Evolutionary conservation across 208 protist genomes (phyloP), one percentile per base, ranked within the genome.

Genomic region (Leishmania martiniquensis): DNA sequence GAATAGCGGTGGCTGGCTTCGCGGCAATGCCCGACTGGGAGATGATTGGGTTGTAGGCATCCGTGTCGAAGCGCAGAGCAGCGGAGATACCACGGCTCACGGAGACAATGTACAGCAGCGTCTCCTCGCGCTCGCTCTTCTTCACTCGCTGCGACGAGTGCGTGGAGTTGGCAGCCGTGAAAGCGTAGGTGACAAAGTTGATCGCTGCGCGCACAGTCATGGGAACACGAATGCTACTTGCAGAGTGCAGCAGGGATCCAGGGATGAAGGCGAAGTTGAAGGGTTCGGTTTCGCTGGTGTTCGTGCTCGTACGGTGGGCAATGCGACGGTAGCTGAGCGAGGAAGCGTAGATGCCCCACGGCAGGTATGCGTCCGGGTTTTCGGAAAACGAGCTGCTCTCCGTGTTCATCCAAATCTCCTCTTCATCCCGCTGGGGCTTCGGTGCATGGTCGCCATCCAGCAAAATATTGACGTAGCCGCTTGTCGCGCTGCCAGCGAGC

Each of bases 201-300:
- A 96, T 79, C 32, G 82, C 70, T 37, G 85, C 89, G 2, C 66
- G 72, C 49, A 97, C 68, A 68, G 77, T 59, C 80, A 97, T 89
- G 44, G 80, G 83, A 39, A 91, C 91, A 39, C 89, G 87, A 34
- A 86, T 82, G 59, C 77, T 91, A 81, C 91, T 97, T 62, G 47
- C 62, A 29, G 84, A 87, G 79, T 97, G 84, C 73, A 97, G 78
- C 76, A 97, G 83, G 7, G 93, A 75, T 44, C 93, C 93, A 34
- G 93, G 93, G 60, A 94, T 84, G 77, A 97, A 94, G 72, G 86
- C 87, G 78, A 97, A 97, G 80, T 91, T 83, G 81, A 93, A 95
- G 15, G 91, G 87, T 57, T 93, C 87, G 45, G 75, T 71, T 47
- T 54, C 70, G 17, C 42, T 66, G 45, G 70, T 51, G 34, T 49